Percentiles rank a stretch among this genome's conserved stretches.
Evolutionary conservation across 768 basidiomycete species (phyloP).

Genomic region (Mycena maculata): DNA sequence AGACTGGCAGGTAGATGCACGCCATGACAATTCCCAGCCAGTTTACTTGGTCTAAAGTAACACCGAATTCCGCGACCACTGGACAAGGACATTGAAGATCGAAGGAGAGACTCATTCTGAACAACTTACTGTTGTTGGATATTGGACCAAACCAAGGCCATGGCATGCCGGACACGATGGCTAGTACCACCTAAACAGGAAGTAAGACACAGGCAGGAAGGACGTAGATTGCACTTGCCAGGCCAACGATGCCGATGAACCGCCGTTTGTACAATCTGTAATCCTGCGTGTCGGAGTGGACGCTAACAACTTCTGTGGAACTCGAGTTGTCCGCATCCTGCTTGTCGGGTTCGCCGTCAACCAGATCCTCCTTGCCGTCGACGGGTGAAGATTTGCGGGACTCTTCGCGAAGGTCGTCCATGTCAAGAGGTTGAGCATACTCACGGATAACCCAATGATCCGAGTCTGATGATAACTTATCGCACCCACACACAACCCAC

Average conservation of each 20-base stretch:
- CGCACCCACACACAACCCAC: too few relatives aligned
- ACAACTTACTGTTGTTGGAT: slow-evolving; percentile 66
- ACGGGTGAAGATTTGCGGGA: not conserved
- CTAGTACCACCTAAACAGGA: slow-evolving; percentile 65
- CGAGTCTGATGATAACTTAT: too few relatives aligned
- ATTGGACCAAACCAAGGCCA: slow-evolving; percentile 92
- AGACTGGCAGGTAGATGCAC: slow-evolving; percentile 70
- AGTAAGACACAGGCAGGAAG: not conserved
- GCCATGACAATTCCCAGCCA: slow-evolving; percentile 83
- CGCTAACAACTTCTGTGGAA: slow-evolving; percentile 18
- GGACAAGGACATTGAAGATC: not conserved
- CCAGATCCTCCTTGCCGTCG: slow-evolving; percentile 14
- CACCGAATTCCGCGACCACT: slow-evolving; percentile 75
- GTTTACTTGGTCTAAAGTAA: slow-evolving; percentile 78
- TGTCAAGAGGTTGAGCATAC: not conserved
- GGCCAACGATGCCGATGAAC: slow-evolving; percentile 71
- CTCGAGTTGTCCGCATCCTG: not conserved
- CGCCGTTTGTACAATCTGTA: slow-evolving; percentile 80
- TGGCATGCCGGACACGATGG: slow-evolving; percentile 70
- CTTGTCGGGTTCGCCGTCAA: not conserved
- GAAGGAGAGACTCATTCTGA: not conserved
- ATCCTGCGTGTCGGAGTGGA: slow-evolving; percentile 19
- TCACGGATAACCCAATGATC: too few relatives aligned
- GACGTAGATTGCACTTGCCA: slow-evolving; percentile 54
- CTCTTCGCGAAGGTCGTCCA: slow-evolving; percentile 10